Base-by-base conservation (phyloP, 768 basidiomycete species). In the Lactifluus subvellereus region DNA sequence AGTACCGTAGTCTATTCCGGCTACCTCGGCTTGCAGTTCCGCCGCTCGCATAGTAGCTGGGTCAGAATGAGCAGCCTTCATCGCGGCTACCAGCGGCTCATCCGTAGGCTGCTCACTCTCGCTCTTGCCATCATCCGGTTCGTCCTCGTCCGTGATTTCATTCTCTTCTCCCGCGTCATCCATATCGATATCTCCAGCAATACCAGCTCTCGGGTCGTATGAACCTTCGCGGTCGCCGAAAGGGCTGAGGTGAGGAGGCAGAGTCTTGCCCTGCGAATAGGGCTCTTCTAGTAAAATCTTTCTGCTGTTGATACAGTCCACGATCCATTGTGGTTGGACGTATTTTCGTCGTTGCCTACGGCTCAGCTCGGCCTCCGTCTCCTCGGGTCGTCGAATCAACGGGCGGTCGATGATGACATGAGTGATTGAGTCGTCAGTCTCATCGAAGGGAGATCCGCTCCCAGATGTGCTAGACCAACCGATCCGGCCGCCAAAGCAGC, bases 301-400 rank as follows among this genome's bases (percentile, higher is more conserved):
- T 10, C 87, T 86, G 8, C 85, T 82, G 72, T 99, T 99, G 72
- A 97, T 86, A 73, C 91, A 97, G 73, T 99, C 97, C 40, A 93
- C 91, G 37, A 97, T 82, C 97, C 97, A 98, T 74, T 98, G 96
- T 11, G 97, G 97, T 74, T 98, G 97, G 18, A 98, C 82, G 73
- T 89, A 92, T 71, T 91, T 93, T 70, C 94, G 82, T 72, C 84
- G 83, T 49, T 80, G 75, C 42, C 85, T 79, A 48, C 81, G 78
- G 68, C 86, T 84, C 68, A 82, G 80, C 67, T 88, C 83, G 57
- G 82, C 83, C 16, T 77, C 67, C 0, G 81, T 79, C 70, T 84
- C 86, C 57, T 79, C 74, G 30, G 70, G 55, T 65, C 74, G 77
- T 65, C 77, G 77, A 11, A 80, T 75, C 38, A 84, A 66, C 1